These are phyloP conservation scores for Saturnispora hagleri DNA, from an alignment of 805 yeast genomes.

Conservation along the genomic window DNA sequence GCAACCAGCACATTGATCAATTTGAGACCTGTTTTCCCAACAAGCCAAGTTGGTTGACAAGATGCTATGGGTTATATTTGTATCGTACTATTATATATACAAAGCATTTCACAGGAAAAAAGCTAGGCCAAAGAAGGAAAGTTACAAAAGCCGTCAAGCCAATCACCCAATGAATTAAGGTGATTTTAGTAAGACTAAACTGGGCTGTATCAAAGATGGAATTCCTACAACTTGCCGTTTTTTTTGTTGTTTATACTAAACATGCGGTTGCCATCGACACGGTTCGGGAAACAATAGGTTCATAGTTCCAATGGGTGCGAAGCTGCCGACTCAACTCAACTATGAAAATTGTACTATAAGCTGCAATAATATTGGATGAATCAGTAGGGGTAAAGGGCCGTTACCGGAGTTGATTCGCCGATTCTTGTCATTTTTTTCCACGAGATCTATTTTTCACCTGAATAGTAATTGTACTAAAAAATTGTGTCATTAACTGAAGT, in stretches of 20 bases:
- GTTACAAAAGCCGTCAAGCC: background rate
- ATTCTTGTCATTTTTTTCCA: background rate
- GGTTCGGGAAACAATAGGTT: background rate
- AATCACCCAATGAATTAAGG: background rate
- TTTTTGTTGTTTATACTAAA: too few species aligned
- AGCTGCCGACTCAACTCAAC: background rate
- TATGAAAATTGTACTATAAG: background rate
- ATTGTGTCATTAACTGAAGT: background rate
- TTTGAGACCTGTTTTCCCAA: background rate
- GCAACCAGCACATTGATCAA: background rate
- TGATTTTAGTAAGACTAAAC: background rate
- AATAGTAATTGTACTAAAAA: background rate
- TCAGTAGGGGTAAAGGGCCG: background rate
- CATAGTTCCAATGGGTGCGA: background rate
- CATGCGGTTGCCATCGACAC: background rate
- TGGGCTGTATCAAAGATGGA: background rate
- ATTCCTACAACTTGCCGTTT: background rate
- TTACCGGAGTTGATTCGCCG: background rate
- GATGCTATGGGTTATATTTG: background rate
- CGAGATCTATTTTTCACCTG: background rate
- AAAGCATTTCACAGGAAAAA: background rate
- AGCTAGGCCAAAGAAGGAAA: background rate
- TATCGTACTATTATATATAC: background rate
- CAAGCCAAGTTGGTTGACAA: background rate
- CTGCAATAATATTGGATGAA: background rate